These are phyloP conservation scores for Diaporthe vaccinii DNA, from an alignment of 2,329 filamentous ascomycete species.

Conservation along the genomic window DNA sequence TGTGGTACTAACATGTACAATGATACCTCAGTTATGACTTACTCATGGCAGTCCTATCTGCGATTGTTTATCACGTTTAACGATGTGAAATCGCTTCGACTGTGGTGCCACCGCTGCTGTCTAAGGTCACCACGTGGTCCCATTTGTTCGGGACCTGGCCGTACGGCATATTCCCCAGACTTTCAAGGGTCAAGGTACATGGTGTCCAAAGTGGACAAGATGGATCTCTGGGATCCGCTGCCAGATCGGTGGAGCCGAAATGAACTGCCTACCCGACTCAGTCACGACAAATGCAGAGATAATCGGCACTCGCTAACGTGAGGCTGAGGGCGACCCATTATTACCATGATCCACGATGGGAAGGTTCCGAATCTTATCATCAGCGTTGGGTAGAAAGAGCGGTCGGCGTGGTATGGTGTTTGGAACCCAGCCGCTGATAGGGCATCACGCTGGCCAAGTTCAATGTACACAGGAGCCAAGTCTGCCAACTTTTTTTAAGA, in stretches of 20 bases:
- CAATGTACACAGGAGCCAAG: not conserved
- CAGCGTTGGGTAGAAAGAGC: not conserved
- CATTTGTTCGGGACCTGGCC: not conserved
- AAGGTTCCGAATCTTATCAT: not conserved
- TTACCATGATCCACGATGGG: not conserved
- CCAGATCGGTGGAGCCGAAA: constrained; percentile 15
- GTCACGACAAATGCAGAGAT: not conserved
- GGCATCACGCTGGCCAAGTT: not conserved
- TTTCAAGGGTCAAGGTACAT: not conserved
- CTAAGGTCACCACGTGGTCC: not conserved
- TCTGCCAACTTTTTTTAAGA: not conserved
- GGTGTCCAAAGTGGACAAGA: not conserved
- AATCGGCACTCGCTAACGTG: not conserved
- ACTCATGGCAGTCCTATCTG: not conserved
- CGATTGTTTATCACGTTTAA: not conserved
- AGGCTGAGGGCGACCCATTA: not conserved
- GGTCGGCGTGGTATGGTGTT: not conserved
- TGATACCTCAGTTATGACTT: not conserved
- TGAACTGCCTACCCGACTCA: not conserved
- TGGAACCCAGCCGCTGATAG: not conserved
- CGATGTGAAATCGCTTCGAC: not conserved
- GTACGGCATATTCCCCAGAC: not conserved
- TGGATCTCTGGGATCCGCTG: not conserved
- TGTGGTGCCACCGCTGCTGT: not conserved
- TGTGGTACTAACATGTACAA: not conserved